Evolutionary conservation across 352 stramenopile genomes (phyloP).

Genomic region (Blastocystis sp.): DNA sequence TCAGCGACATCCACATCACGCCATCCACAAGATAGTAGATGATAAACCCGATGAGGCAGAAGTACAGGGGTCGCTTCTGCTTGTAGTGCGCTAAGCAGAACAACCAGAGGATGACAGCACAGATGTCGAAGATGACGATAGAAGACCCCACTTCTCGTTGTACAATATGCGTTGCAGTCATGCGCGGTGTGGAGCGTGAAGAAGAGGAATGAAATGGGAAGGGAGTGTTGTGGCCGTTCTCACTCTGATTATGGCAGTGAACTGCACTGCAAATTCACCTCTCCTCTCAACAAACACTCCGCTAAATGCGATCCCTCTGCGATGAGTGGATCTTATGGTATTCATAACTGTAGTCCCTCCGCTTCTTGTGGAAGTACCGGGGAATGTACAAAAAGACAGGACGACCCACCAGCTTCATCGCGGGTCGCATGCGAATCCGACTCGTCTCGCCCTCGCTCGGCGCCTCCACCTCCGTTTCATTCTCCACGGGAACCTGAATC

Average conservation of each 20-base stretch:
- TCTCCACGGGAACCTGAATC: no score
- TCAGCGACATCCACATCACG: slow-evolving; percentile 41
- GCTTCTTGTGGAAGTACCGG: slow-evolving; percentile 58
- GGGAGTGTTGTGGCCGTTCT: neutral
- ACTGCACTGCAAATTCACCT: no score
- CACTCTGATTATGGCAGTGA: neutral
- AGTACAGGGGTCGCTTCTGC: slow-evolving; percentile 42
- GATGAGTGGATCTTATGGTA: neutral
- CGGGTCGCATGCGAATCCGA: neutral
- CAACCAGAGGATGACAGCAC: slow-evolving; percentile 60
- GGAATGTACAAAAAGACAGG: slow-evolving; percentile 64
- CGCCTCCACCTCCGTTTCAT: neutral
- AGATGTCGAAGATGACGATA: slow-evolving; percentile 36
- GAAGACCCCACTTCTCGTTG: slow-evolving; percentile 23
- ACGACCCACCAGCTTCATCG: slow-evolving; percentile 64
- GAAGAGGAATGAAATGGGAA: neutral
- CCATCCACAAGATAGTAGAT: slow-evolving; percentile 71
- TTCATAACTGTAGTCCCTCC: neutral
- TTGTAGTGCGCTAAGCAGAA: slow-evolving; percentile 21
- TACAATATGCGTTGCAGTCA: slow-evolving; percentile 8
- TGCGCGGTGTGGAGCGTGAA: neutral
- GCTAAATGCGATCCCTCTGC: neutral
- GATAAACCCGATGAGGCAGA: slow-evolving; percentile 36
- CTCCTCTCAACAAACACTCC: neutral
- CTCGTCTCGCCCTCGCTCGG: neutral